Evolutionary conservation across 495 filamentous ascomycete species (phyloP), one percentile per base, ranked within the genome.

Genomic region (Usnea hakonensis): DNA sequence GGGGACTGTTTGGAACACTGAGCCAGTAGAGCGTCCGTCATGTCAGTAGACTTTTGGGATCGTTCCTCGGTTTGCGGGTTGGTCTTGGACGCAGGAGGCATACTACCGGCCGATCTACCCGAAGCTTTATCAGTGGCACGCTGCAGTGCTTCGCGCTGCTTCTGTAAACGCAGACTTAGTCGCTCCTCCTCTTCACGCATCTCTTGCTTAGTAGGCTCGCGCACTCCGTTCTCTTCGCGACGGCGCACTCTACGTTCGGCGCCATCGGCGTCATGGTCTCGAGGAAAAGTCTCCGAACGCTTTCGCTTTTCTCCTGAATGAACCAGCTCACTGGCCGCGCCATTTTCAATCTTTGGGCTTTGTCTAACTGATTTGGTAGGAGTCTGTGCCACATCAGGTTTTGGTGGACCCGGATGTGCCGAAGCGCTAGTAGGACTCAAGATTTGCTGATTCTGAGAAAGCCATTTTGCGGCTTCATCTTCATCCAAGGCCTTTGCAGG

Each of bases 381-480:
- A 40, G 11, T 57, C 23, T 38, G 54, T 21, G 23, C 37, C 35
- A 19, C 33, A 38, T 30, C 37, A 10, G 54, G 33, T 40, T 57
- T 57, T 36, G 54, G 19, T 16, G 14, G 33, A 36, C 11, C 37
- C n/a, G 54, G 33, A 19, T 36, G 33, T 5, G 33, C 35, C 17
- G 13, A 23, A 23, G n/a, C 37, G 38, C 35, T 57, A 23, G 33
- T 5, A 40, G 54, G 54, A 57, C 33, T 57, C 14, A 57, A 5
- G 54, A 57, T 57, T 30, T 57, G 35, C 23, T 57, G 33, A 16
- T 57, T 57, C 23, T 57, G 54, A 23, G 54, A 57, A 1, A 57
- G 54, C 54, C 54, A 57, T 28, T 57, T 40, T 16, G 37, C 35
- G 7, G 54, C 54, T 38, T 57, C 35, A 57, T 57, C 54, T 57